Percentiles rank a stretch among this genome's conserved stretches.
Evolutionary conservation across 2,329 filamentous ascomycete genomes (phyloP).

Genomic region (Lachnellula willkommii): DNA sequence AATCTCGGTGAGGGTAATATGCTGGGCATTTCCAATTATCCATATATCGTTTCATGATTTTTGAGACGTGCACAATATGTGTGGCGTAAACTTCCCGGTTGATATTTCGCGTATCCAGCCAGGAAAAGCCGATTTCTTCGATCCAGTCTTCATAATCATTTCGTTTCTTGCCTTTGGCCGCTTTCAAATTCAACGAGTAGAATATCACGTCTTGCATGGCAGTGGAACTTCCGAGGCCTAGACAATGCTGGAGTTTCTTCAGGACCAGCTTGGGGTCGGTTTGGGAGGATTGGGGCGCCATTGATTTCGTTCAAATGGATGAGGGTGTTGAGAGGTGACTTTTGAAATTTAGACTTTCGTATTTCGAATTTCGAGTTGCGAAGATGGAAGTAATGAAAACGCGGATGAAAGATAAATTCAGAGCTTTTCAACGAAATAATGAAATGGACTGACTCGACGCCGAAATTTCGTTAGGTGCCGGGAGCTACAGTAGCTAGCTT

Average conservation of each 20-base stretch:
- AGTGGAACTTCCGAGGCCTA: neutral
- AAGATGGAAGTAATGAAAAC: no score
- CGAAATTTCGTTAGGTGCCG: no score
- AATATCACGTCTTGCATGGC: neutral
- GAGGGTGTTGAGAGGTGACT: no score
- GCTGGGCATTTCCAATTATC: neutral
- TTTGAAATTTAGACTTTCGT: no score
- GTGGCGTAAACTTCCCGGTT: neutral
- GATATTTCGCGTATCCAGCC: neutral
- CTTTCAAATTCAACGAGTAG: neutral
- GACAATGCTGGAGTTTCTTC: neutral
- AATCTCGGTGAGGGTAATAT: no score
- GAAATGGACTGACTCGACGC: no score
- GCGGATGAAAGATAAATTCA: no score
- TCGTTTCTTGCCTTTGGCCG: neutral
- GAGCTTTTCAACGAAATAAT: no score
- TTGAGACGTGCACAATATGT: neutral
- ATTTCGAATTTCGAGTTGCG: no score
- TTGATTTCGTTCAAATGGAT: neutral
- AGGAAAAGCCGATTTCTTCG: neutral
- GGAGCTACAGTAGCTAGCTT: no score
- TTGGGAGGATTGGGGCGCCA: neutral
- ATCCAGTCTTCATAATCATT: neutral
- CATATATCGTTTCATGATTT: neutral
- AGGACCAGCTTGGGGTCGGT: neutral